Conservation (phyloP, 2,329 filamentous ascomycete genomes). For the Pezicula rhizophila region DNA sequence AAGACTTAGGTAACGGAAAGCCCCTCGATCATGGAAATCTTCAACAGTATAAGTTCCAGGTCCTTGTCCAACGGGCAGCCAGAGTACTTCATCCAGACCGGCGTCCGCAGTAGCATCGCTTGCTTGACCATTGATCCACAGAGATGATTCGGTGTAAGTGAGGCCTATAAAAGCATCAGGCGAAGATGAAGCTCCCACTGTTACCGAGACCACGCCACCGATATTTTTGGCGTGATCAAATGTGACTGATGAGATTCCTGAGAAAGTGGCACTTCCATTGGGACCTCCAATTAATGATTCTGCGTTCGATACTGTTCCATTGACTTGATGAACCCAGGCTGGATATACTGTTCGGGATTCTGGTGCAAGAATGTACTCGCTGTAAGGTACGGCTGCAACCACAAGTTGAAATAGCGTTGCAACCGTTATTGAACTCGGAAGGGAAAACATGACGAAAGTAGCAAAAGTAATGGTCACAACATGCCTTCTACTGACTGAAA, state of each 20-base stretch:
- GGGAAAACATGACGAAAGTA: too few relatives aligned
- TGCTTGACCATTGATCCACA: slow-evolving; percentile 41
- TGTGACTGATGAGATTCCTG: slow-evolving; percentile 29
- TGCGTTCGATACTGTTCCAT: slow-evolving; percentile 24
- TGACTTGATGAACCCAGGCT: slow-evolving; percentile 21
- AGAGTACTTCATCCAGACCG: slow-evolving; percentile 41
- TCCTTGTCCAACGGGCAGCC: slow-evolving; percentile 33
- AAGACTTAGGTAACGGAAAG: slow-evolving; percentile 39
- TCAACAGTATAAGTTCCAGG: slow-evolving; percentile 35
- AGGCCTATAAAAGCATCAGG: slow-evolving; percentile 30
- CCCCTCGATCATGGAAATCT: slow-evolving; percentile 35
- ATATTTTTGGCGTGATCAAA: slow-evolving; percentile 35
- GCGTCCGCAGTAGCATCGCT: slow-evolving; percentile 40
- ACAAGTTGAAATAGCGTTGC: neutral
- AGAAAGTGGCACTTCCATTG: slow-evolving; percentile 12
- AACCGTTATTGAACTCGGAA: too few relatives aligned
- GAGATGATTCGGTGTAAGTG: slow-evolving; percentile 32
- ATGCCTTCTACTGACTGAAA: too few relatives aligned
- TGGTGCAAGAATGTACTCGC: slow-evolving; percentile 30
- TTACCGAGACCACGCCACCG: slow-evolving; percentile 31
- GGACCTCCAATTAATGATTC: slow-evolving; percentile 7
- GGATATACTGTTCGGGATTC: slow-evolving; percentile 22
- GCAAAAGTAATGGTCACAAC: too few relatives aligned
- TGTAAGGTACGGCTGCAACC: slow-evolving; percentile 20
- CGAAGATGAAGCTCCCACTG: slow-evolving; percentile 19